Evolutionary conservation across 495 filamentous ascomycete species (phyloP).

Genomic region (Penicillium verhagenii): DNA sequence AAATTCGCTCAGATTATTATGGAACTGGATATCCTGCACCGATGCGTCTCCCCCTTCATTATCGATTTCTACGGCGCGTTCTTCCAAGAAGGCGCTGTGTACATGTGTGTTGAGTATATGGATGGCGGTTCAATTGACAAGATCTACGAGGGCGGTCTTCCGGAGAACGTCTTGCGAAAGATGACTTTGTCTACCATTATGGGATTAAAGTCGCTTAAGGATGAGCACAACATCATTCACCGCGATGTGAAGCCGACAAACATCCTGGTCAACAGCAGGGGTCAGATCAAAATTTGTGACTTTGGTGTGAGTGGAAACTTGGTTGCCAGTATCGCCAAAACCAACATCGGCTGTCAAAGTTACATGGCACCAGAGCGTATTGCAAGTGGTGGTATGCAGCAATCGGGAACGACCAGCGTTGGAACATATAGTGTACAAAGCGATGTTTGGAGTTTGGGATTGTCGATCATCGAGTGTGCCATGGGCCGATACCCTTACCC

Average conservation of each 20-base stretch:
- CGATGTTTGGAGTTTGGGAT: conserved; percentile 94
- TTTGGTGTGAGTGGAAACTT: conserved; percentile 97
- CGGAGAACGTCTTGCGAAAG: conserved; percentile 85
- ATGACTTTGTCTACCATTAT: conserved; percentile 88
- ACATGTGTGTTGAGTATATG: conserved; percentile 99
- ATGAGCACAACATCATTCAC: conserved; percentile 99
- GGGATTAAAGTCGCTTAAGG: conserved; percentile 90
- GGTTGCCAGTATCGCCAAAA: conserved; percentile 96
- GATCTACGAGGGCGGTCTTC: conserved; percentile 88
- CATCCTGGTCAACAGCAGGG: conserved; percentile 84
- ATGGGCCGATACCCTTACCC: conserved; percentile 96
- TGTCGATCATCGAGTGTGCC: conserved; percentile 96
- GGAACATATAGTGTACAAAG: conserved; percentile 98
- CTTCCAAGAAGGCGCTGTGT: conserved; percentile 98
- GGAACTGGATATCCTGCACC: conserved; percentile 94
- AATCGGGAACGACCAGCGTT: conserved; percentile 64
- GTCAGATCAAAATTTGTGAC: conserved; percentile 97
- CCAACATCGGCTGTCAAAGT: conserved; percentile 98
- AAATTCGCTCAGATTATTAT: conserved; percentile 98
- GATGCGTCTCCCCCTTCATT: conserved; percentile 91
- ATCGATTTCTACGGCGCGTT: conserved; percentile 99
- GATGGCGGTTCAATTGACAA: conserved; percentile 99
- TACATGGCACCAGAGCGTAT: conserved; percentile 99
- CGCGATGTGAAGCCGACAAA: conserved; percentile 99
- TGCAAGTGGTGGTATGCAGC: conserved; percentile 76